Base-by-base conservation (phyloP, 495 filamentous ascomycete species). In the Penicillium soppii region DNA sequence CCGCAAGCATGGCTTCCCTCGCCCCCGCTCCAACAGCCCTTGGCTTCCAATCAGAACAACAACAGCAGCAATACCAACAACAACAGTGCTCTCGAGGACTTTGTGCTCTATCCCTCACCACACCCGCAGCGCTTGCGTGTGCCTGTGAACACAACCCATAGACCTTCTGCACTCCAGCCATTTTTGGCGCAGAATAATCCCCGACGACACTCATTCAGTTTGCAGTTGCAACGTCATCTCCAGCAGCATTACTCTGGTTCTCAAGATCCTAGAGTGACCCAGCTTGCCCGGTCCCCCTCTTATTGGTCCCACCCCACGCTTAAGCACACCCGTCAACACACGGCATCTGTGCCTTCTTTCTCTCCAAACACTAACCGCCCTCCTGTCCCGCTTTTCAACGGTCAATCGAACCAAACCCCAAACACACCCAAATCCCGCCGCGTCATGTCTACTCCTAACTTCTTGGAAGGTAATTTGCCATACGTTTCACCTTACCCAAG, bases 1-100 rank as follows among this genome's bases (percentile, higher is more conserved):
- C 79, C 79, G 72, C 74, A 77, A 81, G 43, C 73, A 85, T 84
- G 82, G 81, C 81, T 78, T 71, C 74, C 79, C 68, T 66, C 79
- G 73, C 75, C 81, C 67, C 72, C 68, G 61, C 65, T 58, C 47
- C 51, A 58, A 56, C 69, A 71, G 69, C 71, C 74, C 51, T 63
- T 62, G 75, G 73, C 73, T 72, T 63, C 57, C 65, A 67, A 66
- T 70, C 61, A 70, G 73, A 65, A 64, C 67, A 61, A 62, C 70
- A 62, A 57, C 68, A 70, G 47, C 58, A 62, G 49, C 59, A 66
- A 54, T n/a, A n/a, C n/a, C 61, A 62, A 53, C 63, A 68, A 71
- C 72, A 70, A 71, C 66, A 70, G 57, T 67, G 62, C 59, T 15
- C 63, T 61, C 44, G 68, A 73, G 68, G 71, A 76, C 71, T 76